Base-by-base conservation (phyloP, 352 stramenopile species). In the Phytophthora capsici region DNA sequence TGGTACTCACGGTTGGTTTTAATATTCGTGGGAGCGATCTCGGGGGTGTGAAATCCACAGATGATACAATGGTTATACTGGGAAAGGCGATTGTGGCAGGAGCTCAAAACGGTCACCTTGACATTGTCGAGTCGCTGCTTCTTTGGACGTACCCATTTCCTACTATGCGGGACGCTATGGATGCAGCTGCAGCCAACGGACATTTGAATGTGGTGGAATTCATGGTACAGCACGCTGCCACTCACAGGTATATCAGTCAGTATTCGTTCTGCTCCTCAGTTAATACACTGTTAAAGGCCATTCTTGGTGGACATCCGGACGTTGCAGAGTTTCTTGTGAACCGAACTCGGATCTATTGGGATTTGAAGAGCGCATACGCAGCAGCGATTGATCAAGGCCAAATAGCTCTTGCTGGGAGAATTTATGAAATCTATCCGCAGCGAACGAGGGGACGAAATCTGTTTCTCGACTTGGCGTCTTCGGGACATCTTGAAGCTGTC, bases 301-400 rank as follows among this genome's bases (percentile, higher is more conserved):
- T 45, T 13, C 16, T 19, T 23, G 46, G 79, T 62, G 38, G 82
- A 70, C 69, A 77, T 63, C 26, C 69, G 5, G 48, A 44, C 10
- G 48, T 55, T 13, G 48, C 19, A 5, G 36, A 55, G 10, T 55
- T 44, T 10, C 10, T 55, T 4, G 13, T 55, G 14, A 34, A 55
- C 5, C 4, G 20, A 9, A n/a, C 2, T 12, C 13, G 3, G 6
- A 17, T 43, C 3, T 32, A 19, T 14, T 55, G 48, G 32, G 20
- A 55, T 20, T 19, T 55, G 12, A 12, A 19, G 48, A 14, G 22
- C 20, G 48, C 48, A 9, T 55, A 44, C 22, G 30, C 22, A 32
- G 17, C 19, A 19, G 30, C 48, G 6, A 3, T 55, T 32, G 28
- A 17, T 32, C 41, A 4, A 14, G 30, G 16, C 6, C 14, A 43